These are phyloP conservation scores for Thielaviopsis euricoi DNA, from an alignment of 2,329 filamentous ascomycete genomes.

Conservation along the genomic window DNA sequence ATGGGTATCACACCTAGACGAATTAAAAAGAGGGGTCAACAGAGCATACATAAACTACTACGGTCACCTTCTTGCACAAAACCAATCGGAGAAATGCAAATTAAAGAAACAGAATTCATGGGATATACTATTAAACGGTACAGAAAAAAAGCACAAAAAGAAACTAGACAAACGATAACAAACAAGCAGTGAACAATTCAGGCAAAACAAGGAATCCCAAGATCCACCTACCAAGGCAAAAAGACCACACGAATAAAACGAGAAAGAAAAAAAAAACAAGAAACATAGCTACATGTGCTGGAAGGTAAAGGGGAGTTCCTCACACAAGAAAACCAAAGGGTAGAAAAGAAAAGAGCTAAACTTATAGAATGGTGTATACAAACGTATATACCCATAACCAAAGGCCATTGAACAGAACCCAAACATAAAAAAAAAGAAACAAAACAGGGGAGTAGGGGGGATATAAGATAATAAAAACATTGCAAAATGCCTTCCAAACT, in stretches of 20 bases:
- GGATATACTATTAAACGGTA: no score
- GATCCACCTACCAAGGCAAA: background rate
- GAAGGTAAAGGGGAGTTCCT: background rate
- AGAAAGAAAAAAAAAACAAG: background rate
- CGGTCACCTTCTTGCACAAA: no score
- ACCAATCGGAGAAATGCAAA: no score
- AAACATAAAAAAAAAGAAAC: conserved; percentile 11
- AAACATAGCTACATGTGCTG: background rate
- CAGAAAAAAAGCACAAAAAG: no score
- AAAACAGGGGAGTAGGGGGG: conserved; percentile 11
- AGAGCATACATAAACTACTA: no score
- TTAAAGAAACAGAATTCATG: no score
- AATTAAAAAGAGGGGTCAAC: no score
- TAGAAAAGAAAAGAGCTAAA: background rate
- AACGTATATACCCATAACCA: conserved; percentile 10
- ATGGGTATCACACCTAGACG: no score
- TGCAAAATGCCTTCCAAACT: no score
- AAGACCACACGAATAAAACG: background rate
- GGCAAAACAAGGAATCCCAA: background rate
- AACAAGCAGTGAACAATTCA: background rate
- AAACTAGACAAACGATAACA: background rate
- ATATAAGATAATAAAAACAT: conserved; percentile 1
- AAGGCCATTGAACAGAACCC: conserved; percentile 12
- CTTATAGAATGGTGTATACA: conserved; percentile 13
- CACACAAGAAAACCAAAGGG: background rate